Base-by-base conservation (phyloP, 352 stramenopile genomes). In the Phytophthora tubulina region DNA sequence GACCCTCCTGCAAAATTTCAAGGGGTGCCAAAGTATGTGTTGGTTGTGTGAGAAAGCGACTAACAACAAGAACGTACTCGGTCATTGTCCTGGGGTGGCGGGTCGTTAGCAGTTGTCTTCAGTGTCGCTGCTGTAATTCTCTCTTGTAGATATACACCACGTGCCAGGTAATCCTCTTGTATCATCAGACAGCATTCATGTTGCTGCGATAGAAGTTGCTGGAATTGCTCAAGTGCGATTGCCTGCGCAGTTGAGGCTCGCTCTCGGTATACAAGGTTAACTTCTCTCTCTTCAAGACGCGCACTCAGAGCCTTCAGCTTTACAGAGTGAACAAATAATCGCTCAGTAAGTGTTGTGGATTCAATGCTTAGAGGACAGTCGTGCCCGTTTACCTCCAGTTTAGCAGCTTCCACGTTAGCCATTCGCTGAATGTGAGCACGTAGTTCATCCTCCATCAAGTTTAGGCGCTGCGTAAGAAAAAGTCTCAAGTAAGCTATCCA, bases 111-210 rank as follows among this genome's bases (percentile, higher is more conserved):
- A 10, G 41, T 7, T 2, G 27, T 3, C 13, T 44, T 27, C 21
- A 6, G 21, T 21, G 54, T 17, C 13, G 39, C 31, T 30, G 6
- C 48, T 14, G 11, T 11, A 41, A 45, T 11, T 45, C 67, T 63
- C 3, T 50, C 41, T 13, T 70, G 39, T 0, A 78, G 7, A 11
- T 36, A 14, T 15, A 53, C 1, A 14, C 41, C 36, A 0, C 48
- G 64, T 41, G 46, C 13, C 35, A 63, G 30, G 17, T 46, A 57
- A 32, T 76, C 67, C 32, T 79, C 72, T 63, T 70, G 57, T 3
- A 31, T 11, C 63, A 79, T 70, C 32, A 65, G 17, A 38, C 36
- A 49, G 17, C 21, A 10, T 62, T 79, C 72, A 4, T 57, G 38
- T 10, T 68, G 55, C 30, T 63, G 62, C 1, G 30, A 39, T 0